phyloP scores from a whole-genome alignment of 768 basidiomycete genomes.

The Boletus insuetus region DNA sequence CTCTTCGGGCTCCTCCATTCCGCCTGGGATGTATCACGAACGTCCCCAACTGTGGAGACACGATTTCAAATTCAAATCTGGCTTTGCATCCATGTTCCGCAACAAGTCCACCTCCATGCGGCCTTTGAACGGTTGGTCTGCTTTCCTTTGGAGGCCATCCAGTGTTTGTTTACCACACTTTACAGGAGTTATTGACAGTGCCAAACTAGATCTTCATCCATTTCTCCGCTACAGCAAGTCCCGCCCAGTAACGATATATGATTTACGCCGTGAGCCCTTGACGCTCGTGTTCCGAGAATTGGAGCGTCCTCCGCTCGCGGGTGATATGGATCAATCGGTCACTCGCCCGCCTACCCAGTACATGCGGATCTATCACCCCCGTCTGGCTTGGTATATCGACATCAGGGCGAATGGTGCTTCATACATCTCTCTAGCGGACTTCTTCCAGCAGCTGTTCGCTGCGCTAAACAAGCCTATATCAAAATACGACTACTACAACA shows the following conservation, averaged over 20 bases:
- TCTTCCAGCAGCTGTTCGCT: constrained; percentile 45
- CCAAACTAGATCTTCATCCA: constrained; percentile 25
- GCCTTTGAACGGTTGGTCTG: constrained; percentile 18
- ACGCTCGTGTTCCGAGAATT: constrained; percentile 46
- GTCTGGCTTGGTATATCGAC: constrained; percentile 69
- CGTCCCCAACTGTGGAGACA: constrained; percentile 29
- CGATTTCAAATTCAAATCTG: constrained; percentile 33
- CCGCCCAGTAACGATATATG: constrained; percentile 42
- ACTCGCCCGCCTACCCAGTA: constrained; percentile 47
- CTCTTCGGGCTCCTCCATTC: constrained; percentile 11
- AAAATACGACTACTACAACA: constrained; percentile 57
- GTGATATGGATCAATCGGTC: constrained; percentile 54
- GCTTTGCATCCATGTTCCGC: constrained; percentile 31
- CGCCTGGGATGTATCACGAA: constrained; percentile 14
- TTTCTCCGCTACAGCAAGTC: constrained; percentile 23
- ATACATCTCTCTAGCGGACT: constrained; percentile 59
- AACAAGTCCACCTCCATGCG: constrained; percentile 12
- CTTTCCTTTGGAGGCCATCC: neutral
- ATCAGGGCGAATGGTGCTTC: constrained; percentile 39
- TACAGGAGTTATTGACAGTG: constrained; percentile 24
- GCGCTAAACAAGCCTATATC: constrained; percentile 46
- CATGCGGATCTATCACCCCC: constrained; percentile 56
- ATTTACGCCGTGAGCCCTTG: constrained; percentile 45
- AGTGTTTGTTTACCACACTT: neutral
- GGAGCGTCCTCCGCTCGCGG: constrained; percentile 39